Percentiles rank a stretch among this genome's conserved stretches.
Conservation (phyloP, 495 filamentous ascomycete genomes). For the Penicillium malachiteum region DNA sequence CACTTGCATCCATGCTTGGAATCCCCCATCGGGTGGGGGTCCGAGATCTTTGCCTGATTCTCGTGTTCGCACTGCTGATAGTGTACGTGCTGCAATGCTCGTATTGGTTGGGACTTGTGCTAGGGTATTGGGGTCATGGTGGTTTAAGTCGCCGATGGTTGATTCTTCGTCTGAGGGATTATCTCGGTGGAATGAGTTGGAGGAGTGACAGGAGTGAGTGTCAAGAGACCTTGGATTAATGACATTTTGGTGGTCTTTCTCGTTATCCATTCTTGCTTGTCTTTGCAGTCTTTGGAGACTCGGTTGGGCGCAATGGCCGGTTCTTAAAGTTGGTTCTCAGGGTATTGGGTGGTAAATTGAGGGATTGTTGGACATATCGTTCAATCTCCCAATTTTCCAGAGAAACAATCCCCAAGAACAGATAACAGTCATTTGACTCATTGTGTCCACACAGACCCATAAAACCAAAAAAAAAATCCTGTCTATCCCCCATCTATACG, state of each 20-base stretch:
- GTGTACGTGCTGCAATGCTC: slow-evolving; percentile 30
- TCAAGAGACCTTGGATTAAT: too few relatives aligned
- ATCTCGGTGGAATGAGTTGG: neutral
- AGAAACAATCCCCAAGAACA: too few relatives aligned
- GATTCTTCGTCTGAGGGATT: slow-evolving; percentile 27
- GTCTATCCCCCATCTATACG: neutral
- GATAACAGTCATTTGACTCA: slow-evolving; percentile 8
- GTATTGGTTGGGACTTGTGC: slow-evolving; percentile 26
- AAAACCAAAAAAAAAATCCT: neutral
- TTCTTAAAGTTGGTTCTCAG: too few relatives aligned
- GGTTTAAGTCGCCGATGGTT: slow-evolving; percentile 5
- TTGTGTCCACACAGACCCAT: neutral
- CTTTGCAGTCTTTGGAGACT: neutral
- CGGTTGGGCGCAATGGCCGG: too few relatives aligned
- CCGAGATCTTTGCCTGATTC: slow-evolving; percentile 54
- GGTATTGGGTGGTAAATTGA: too few relatives aligned
- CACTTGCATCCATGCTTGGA: slow-evolving; percentile 65
- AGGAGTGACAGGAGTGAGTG: too few relatives aligned
- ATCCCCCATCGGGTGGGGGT: slow-evolving; percentile 52
- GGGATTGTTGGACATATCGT: too few relatives aligned
- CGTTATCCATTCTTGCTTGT: neutral
- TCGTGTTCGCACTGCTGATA: slow-evolving; percentile 44
- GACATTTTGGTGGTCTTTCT: neutral
- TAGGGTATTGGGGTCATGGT: slow-evolving; percentile 12
- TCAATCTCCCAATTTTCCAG: too few relatives aligned